Conservation (phyloP, 2,329 filamentous ascomycete species). For the Thielaviopsis euricoi region DNA sequence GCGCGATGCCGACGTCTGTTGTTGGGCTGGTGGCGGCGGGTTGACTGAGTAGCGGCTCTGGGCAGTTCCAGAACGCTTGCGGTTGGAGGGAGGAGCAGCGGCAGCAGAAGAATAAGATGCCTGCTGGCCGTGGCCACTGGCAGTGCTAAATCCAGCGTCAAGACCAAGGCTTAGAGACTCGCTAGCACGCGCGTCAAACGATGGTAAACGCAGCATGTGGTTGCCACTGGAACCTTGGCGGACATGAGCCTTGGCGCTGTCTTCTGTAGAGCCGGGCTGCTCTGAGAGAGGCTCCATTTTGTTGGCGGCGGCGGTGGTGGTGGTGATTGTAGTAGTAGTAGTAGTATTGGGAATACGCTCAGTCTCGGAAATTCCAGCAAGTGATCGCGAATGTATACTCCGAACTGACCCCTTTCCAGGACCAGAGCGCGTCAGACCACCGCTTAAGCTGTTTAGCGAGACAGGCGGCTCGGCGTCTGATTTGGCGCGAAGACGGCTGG, state of each 20-base stretch:
- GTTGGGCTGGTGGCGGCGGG: neutral
- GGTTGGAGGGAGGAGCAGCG: neutral
- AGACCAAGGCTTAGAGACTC: constrained; percentile 7
- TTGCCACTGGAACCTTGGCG: neutral
- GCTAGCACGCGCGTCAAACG: constrained; percentile 5
- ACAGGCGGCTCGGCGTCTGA: constrained; percentile 24
- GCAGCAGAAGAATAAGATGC: neutral
- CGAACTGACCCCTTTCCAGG: constrained; percentile 37
- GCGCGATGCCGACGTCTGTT: neutral
- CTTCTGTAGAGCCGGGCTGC: neutral
- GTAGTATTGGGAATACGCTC: constrained; percentile 23
- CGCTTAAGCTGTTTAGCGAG: constrained; percentile 18
- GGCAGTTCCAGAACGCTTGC: neutral
- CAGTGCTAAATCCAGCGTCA: neutral
- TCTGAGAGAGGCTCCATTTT: constrained; percentile 10
- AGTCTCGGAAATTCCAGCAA: constrained; percentile 41
- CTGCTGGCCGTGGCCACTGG: neutral
- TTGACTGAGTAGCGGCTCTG: neutral
- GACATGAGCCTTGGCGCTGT: neutral
- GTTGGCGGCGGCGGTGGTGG: neutral
- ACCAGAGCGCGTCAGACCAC: constrained; percentile 30
- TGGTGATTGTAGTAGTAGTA: neutral
- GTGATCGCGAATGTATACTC: constrained; percentile 32
- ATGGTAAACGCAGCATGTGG: neutral
- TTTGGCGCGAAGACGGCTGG: constrained; percentile 32